Conservation (phyloP, 208 protist genomes). For the Angomonas ambiguus region DNA sequence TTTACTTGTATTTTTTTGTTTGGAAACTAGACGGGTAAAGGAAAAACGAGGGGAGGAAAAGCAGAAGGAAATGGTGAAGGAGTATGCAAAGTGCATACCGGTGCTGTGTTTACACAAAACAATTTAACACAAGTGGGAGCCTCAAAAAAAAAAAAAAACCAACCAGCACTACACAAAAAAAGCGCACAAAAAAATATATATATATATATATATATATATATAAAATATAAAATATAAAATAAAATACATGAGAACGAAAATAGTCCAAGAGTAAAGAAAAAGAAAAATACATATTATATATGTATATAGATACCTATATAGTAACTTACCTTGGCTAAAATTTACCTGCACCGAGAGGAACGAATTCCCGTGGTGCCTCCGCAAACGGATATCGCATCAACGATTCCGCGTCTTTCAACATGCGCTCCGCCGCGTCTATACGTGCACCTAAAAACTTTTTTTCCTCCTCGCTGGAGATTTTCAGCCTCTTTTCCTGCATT, state of each 20-base stretch:
- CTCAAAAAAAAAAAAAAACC: slow-evolving; percentile 9
- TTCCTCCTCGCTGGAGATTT: slow-evolving; percentile 35
- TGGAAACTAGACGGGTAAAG: no score
- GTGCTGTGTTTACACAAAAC: background rate
- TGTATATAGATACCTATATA: background rate
- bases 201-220: slow-evolving; percentile 6
- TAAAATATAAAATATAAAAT: background rate
- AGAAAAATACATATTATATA: background rate
- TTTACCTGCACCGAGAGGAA: slow-evolving; percentile 33
- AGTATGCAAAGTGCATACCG: background rate
- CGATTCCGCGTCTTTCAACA: slow-evolving; percentile 42
- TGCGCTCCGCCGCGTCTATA: slow-evolving; percentile 34
- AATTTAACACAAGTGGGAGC: slow-evolving; percentile 8
- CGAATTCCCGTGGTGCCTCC: slow-evolving; percentile 27
- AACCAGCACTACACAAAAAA: slow-evolving; percentile 15
- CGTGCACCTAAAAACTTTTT: slow-evolving; percentile 40
- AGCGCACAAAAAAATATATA: slow-evolving; percentile 10
- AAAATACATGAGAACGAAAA: slow-evolving; percentile 11
- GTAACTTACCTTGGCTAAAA: background rate
- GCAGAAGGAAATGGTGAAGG: background rate
- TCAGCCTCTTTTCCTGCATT: slow-evolving; percentile 35
- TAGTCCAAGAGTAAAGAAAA: background rate
- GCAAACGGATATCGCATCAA: slow-evolving; percentile 32
- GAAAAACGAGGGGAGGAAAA: background rate
- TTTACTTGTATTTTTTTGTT: background rate